Conservation (phyloP, 1,284 basidiomycete genomes). For the Rhodotorula sp. region DNA sequence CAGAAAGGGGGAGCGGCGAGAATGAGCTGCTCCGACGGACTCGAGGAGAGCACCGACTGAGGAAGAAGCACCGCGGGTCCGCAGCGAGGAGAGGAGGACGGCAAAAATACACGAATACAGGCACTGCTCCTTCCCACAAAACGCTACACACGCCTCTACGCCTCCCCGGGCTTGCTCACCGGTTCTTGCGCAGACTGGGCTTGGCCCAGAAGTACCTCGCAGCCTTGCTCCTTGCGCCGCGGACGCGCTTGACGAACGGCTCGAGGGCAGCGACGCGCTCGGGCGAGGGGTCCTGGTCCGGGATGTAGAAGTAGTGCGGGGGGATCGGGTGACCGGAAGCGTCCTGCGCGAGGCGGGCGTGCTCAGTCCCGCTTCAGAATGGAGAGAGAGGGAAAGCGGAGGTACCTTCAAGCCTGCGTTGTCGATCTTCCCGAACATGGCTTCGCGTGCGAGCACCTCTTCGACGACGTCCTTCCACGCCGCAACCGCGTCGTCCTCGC, state of each 20-base stretch:
- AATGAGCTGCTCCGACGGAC: too few relatives aligned
- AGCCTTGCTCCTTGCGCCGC: constrained; percentile 28
- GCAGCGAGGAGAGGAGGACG: too few relatives aligned
- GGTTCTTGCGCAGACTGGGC: constrained; percentile 27
- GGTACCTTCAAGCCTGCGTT: constrained; percentile 36
- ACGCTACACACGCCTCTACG: neutral
- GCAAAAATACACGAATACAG: too few relatives aligned
- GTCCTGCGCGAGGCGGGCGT: constrained; percentile 13
- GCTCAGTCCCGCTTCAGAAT: neutral
- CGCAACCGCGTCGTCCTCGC: constrained; percentile 28
- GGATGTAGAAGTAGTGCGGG: constrained; percentile 37
- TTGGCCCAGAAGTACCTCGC: constrained; percentile 39
- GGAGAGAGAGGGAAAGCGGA: neutral
- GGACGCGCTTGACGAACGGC: constrained; percentile 42
- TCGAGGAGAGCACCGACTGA: too few relatives aligned
- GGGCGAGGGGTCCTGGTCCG: constrained; percentile 30
- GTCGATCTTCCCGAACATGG: constrained; percentile 40
- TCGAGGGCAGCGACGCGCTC: constrained; percentile 40
- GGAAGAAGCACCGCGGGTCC: too few relatives aligned
- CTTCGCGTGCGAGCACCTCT: constrained; percentile 18
- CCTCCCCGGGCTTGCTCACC: neutral
- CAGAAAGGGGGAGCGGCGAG: too few relatives aligned
- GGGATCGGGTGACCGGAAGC: constrained; percentile 34
- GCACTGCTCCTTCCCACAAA: too few relatives aligned
- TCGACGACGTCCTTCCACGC: constrained; percentile 36